Base-by-base conservation (phyloP, 2,329 filamentous ascomycete genomes). In the Drechslerella coelobrocha region DNA sequence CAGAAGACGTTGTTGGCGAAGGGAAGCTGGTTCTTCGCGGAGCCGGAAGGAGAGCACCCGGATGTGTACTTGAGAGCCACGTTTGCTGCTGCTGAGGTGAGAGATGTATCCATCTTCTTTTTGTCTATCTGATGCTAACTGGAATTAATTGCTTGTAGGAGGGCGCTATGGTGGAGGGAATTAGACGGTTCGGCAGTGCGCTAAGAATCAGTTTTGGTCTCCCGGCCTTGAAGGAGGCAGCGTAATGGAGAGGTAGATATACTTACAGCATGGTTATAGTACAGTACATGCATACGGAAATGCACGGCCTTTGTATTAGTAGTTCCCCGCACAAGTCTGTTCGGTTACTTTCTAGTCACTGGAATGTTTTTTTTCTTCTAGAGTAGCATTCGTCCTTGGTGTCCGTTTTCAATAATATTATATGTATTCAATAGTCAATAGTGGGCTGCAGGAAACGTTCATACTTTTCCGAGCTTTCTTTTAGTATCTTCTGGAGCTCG, bases 21-120 rank as follows among this genome's bases (percentile, higher is more conserved):
- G 51, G 94, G 94, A 2, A 92, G 88, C 51, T 99, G 92, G 92
- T 99, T 97, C 83, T 84, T 86, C 66, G 90, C 92, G 0, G 89
- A 94, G 77, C 84, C 83, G 45, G 82, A 85, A 51, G 83, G 81
- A 9, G 78, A 80, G 57, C 81, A 82, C 54, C 82, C 83, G 9
- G 88, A 87, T 26, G 82, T 96, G 79, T 97, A 91, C 81, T 95
- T 97, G 83, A 85, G 94, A 56, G 87, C 90, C 2, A 99, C 93
- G 0, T 99, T 89, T 81, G 92, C 93, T 0, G 88, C 92, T 37
- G 92, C 92, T 1, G 87, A 74, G 72, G 75, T 76, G 24, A 41
- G 69, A 69, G 53, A 43, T 19, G 7, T 79, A 19, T 78, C 39
- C 4, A 39, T 45, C 24, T 34, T 10, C 23, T 56, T 23, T 26